Evolutionary conservation across 2,329 filamentous ascomycete species (phyloP), one percentile per base, ranked within the genome.

Genomic region (Penicillium sp.): DNA sequence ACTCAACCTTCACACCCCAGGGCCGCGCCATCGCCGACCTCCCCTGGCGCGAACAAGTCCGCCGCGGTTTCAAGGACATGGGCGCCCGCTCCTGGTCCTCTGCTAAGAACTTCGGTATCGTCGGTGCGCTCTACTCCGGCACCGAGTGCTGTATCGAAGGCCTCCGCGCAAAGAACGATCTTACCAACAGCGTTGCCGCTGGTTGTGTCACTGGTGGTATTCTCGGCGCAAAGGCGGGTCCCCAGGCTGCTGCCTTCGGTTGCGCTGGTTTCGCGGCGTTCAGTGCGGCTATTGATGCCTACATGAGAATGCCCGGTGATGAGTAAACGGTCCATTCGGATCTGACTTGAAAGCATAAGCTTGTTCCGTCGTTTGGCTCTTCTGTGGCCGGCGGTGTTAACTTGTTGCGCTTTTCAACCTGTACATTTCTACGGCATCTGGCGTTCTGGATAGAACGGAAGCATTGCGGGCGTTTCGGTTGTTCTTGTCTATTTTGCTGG

Each of bases 101-200:
- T 48, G 94, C 93, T 54, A 94, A 93, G 80, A 97, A 95, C 81
- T 99, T 99, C 73, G 93, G 91, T 62, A 89, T 93, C 67, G 91
- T 99, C 50, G 94, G 94, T 68, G 89, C 91, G 2, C 84, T 97
- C 21, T 99, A 95, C 80, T 85, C 87, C 17, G 93, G 93, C 41
- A 96, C 94, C 53, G 94, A 99, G 78, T 99, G 94, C 80, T 92
- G 90, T 63, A 92, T 99, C 71, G 94, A 99, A 76, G 93, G 93
- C 0, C 76, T 82, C 68, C 85, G 94, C 31, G 94, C 93, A 23
- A 97, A 96, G 81, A 97, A 97, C 77, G 94, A 97, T 75, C 76
- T 97, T 31, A 85, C 81, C 62, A 99, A 99, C 79, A 91, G 91
- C 54, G 87, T 94, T 6, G 85, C 88, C 5, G 91, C 93, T 0